phyloP scores from a whole-genome alignment of 495 filamentous ascomycete genomes.

The Podospora didyma region DNA sequence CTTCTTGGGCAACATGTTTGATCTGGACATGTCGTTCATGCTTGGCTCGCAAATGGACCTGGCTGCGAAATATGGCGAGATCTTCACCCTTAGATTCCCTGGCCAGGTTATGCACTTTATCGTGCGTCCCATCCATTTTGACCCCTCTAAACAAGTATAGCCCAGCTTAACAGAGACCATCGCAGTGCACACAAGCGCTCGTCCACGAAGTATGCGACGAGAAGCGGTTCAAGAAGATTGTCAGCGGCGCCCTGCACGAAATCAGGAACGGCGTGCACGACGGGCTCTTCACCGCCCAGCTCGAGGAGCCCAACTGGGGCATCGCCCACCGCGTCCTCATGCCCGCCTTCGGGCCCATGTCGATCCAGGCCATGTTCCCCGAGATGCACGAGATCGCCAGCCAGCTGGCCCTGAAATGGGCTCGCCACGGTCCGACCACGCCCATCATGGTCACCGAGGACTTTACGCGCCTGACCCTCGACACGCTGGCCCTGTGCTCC shows the following conservation, averaged over 20 bases:
- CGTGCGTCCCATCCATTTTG: no score
- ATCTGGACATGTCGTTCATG: no score
- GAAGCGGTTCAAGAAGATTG: constrained; percentile 57
- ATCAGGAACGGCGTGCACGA: constrained; percentile 58
- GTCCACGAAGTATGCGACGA: constrained; percentile 67
- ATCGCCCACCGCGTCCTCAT: constrained; percentile 63
- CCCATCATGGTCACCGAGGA: constrained; percentile 62
- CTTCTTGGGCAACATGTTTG: no score
- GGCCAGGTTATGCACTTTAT: no score
- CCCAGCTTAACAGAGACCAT: no score
- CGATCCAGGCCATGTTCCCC: constrained; percentile 66
- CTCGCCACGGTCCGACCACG: constrained; percentile 53
- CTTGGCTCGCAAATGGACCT: no score
- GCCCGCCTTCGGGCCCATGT: constrained; percentile 69
- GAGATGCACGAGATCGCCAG: constrained; percentile 72
- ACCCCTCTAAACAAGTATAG: no score
- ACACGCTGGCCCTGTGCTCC: constrained; percentile 67
- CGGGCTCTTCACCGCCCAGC: constrained; percentile 65
- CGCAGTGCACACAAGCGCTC: constrained; percentile 43
- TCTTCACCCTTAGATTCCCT: no score
- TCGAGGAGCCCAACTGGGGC: constrained; percentile 62
- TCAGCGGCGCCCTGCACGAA: constrained; percentile 38
- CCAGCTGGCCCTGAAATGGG: constrained; percentile 75
- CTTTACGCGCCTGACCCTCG: constrained; percentile 70
- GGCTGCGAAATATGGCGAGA: no score